Evolutionary conservation across 2,329 filamentous ascomycete species (phyloP).

Genomic region (Exserohilum turcica): DNA sequence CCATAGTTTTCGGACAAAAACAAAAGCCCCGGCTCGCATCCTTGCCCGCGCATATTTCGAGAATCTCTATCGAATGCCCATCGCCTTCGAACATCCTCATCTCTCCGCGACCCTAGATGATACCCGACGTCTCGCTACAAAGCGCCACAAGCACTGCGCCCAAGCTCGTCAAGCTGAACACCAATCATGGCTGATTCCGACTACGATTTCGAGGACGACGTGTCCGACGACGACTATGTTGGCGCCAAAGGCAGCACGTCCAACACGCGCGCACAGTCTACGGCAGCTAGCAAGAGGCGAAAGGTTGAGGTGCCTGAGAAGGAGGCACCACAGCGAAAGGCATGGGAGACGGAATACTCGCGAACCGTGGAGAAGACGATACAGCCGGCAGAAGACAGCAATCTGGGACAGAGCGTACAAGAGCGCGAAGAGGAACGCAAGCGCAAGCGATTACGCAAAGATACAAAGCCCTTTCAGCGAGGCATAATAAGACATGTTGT

Average conservation of each 20-base stretch:
- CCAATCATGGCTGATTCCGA: slow-evolving; percentile 72
- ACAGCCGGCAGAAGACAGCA: slow-evolving; percentile 65
- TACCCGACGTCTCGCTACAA: background rate
- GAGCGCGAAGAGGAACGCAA: slow-evolving; percentile 81
- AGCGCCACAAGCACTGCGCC: background rate
- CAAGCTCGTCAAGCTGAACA: background rate
- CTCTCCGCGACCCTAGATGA: background rate
- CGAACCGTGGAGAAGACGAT: slow-evolving; percentile 66
- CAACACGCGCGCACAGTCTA: slow-evolving; percentile 33
- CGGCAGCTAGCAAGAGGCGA: slow-evolving; percentile 27
- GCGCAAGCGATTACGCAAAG: slow-evolving; percentile 77
- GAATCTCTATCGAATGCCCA: slow-evolving; percentile 3
- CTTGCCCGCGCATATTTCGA: background rate
- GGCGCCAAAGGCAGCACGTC: slow-evolving; percentile 42
- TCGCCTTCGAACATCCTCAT: slow-evolving; percentile 11
- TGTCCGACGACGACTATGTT: slow-evolving; percentile 67
- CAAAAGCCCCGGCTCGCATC: background rate
- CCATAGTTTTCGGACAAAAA: background rate
- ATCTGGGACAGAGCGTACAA: slow-evolving; percentile 72
- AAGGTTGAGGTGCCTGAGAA: slow-evolving; percentile 24
- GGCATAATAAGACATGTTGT: slow-evolving; percentile 98
- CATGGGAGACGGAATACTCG: slow-evolving; percentile 52
- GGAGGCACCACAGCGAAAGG: slow-evolving; percentile 52
- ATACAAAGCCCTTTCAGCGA: slow-evolving; percentile 92
- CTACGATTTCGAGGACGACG: slow-evolving; percentile 69